Evolutionary conservation across 2,329 filamentous ascomycete genomes (phyloP).

Genomic region (Pyricularia pennisetigena): DNA sequence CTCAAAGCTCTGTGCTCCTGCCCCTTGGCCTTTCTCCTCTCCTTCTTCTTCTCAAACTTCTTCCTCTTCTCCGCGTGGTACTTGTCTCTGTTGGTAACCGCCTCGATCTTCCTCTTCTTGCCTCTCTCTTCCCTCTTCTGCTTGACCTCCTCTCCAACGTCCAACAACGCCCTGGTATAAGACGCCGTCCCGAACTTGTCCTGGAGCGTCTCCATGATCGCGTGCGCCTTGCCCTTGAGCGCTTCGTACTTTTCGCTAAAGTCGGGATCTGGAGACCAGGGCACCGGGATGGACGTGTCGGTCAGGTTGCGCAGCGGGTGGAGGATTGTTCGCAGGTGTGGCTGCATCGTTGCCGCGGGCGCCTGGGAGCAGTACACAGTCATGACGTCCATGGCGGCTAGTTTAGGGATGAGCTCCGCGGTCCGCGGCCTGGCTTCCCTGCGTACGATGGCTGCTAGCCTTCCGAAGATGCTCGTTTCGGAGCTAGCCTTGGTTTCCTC

Average conservation of each 20-base stretch:
- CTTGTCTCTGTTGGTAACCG: conserved; percentile 71
- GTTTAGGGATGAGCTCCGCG: conserved; percentile 61
- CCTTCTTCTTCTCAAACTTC: conserved; percentile 77
- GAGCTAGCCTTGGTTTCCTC: conserved; percentile 24
- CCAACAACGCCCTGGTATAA: conserved; percentile 65
- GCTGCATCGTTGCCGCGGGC: conserved; percentile 42
- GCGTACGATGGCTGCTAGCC: conserved; percentile 69
- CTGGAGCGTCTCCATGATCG: conserved; percentile 74
- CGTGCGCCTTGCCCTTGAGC: conserved; percentile 62
- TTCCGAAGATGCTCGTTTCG: conserved; percentile 50
- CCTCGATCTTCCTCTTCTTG: conserved; percentile 82
- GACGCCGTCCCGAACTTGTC: conserved; percentile 71
- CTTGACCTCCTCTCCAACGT: conserved; percentile 64
- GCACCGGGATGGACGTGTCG: conserved; percentile 63
- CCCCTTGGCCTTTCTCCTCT: conserved; percentile 69
- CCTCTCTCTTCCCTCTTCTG: conserved; percentile 63
- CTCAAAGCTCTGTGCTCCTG: conserved; percentile 62
- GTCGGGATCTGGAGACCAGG: conserved; percentile 58
- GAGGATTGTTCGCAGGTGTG: conserved; percentile 52
- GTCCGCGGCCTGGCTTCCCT: conserved; percentile 59
- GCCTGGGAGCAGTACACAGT: conserved; percentile 58
- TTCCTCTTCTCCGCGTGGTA: conserved; percentile 70
- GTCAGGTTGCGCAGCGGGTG: conserved; percentile 70
- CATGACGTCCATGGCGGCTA: conserved; percentile 64
- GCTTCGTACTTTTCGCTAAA: conserved; percentile 62